Percentiles rank a stretch among this genome's conserved stretches.
Evolutionary conservation across 352 stramenopile genomes (phyloP).

Genomic region (Phytophthora lateralis): DNA sequence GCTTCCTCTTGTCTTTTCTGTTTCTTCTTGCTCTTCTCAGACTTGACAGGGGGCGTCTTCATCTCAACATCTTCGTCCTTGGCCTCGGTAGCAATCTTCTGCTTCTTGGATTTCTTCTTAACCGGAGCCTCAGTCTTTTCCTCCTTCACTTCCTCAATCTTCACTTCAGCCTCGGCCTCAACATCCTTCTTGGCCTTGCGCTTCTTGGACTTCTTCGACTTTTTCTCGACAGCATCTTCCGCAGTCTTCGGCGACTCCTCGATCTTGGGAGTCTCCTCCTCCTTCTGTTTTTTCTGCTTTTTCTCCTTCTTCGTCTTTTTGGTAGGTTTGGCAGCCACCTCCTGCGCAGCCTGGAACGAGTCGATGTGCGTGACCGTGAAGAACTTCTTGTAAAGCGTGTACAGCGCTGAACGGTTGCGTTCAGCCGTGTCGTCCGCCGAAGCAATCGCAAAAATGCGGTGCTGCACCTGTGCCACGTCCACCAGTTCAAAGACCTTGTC

Average conservation of each 20-base stretch:
- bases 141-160: slow-evolving; percentile 34
- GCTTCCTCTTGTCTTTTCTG: slow-evolving; percentile 18
- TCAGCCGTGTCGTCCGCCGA: slow-evolving; percentile 78
- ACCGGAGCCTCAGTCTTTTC: slow-evolving; percentile 14
- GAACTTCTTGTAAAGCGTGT: slow-evolving; percentile 82
- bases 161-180: slow-evolving; percentile 27
- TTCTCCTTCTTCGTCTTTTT: slow-evolving; percentile 35
- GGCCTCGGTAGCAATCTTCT: slow-evolving; percentile 39
- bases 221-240: slow-evolving; percentile 22
- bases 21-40: slow-evolving; percentile 36
- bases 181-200: slow-evolving; percentile 37
- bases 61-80: slow-evolving; percentile 30
- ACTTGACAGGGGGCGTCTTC: slow-evolving; percentile 10
- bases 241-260: slow-evolving; percentile 16
- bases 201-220: slow-evolving; percentile 65
- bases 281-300: slow-evolving; percentile 58
- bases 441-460: slow-evolving; percentile 80
- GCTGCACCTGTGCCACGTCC: slow-evolving; percentile 69
- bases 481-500: slow-evolving; percentile 70
- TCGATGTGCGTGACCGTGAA: slow-evolving; percentile 74
- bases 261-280: slow-evolving; percentile 12
- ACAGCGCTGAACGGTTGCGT: slow-evolving; percentile 78
- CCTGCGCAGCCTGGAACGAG: slow-evolving; percentile 64
- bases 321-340: slow-evolving; percentile 40
- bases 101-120: slow-evolving; percentile 43